A percentile compares a stretch with the other conserved stretches of the same genome.
These are phyloP conservation scores for Monosporascus cannonballus DNA, from an alignment of 2,329 filamentous ascomycete genomes.

Conservation along the genomic window DNA sequence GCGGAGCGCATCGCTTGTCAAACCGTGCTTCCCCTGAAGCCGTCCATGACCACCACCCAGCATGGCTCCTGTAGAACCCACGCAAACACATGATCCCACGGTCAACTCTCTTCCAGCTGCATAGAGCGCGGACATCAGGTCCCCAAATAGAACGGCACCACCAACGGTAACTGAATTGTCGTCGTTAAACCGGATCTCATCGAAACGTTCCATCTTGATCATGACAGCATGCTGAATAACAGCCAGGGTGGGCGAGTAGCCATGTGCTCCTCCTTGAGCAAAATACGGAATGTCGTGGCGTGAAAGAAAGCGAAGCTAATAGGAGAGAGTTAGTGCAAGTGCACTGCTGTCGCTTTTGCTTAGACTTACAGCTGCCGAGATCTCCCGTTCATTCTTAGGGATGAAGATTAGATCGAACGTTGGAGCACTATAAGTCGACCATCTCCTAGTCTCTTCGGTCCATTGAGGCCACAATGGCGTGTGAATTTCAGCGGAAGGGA, in stretches of 20 bases:
- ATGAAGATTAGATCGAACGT: constrained; percentile 6
- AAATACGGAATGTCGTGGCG: constrained; percentile 8
- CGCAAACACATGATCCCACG: constrained; percentile 1
- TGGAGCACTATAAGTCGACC: constrained; percentile 7
- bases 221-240: constrained; percentile 5
- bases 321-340: too few relatives aligned
- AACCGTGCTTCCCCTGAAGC: constrained; percentile 35
- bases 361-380: constrained; percentile 5
- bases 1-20: constrained; percentile 34
- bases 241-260: constrained; percentile 3
- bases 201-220: constrained; percentile 8
- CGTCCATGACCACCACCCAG: constrained; percentile 38
- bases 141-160: constrained; percentile 4
- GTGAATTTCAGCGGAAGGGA: constrained; percentile 4
- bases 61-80: constrained; percentile 15
- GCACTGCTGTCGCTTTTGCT: background rate
- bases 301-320: constrained; percentile 9
- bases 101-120: constrained; percentile 7
- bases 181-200: constrained; percentile 4
- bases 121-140: constrained; percentile 2
- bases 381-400: constrained; percentile 7
- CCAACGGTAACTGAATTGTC: constrained; percentile 7
- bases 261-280: constrained; percentile 7
- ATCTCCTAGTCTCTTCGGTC: constrained; percentile 5
- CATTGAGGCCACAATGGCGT: constrained; percentile 5